These are phyloP conservation scores for Vigna unguiculata DNA, from an alignment of 306 rosid species.

Conservation along the genomic window DNA sequence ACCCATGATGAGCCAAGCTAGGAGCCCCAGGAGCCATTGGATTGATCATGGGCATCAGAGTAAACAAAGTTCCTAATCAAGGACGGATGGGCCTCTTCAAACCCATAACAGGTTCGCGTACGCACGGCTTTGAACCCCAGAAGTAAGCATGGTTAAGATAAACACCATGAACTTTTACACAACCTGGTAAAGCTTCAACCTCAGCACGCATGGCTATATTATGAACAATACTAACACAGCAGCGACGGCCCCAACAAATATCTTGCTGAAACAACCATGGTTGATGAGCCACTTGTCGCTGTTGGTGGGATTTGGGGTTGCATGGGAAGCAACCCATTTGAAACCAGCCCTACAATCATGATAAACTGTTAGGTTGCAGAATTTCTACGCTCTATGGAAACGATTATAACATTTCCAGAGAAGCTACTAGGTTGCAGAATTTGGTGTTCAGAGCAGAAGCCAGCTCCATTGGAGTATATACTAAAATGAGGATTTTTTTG, in stretches of 20 bases:
- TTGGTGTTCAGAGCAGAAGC: slow-evolving; percentile 40
- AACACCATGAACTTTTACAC: slow-evolving; percentile 46
- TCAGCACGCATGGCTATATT: slow-evolving; percentile 56
- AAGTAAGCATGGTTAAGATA: not conserved
- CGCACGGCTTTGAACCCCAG: too few species aligned
- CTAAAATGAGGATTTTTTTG: slow-evolving; percentile 46
- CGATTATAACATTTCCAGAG: slow-evolving; percentile 44
- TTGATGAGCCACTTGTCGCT: slow-evolving; percentile 54
- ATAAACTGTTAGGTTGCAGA: slow-evolving; percentile 54
- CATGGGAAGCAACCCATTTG: slow-evolving; percentile 51
- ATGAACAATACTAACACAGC: slow-evolving; percentile 59
- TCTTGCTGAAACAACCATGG: slow-evolving; percentile 44
- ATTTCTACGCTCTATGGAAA: slow-evolving; percentile 53
- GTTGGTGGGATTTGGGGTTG: not conserved
- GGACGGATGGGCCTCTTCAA: not conserved
- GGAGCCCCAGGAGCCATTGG: slow-evolving; percentile 45
- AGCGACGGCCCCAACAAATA: slow-evolving; percentile 60
- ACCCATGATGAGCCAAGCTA: slow-evolving; percentile 43
- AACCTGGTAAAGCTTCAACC: slow-evolving; percentile 49
- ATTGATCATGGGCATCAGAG: slow-evolving; percentile 47
- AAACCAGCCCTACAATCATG: slow-evolving; percentile 59
- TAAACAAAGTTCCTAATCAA: slow-evolving; percentile 42
- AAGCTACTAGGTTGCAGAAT: slow-evolving; percentile 44
- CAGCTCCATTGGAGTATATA: slow-evolving; percentile 45
- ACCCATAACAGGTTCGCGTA: not conserved